Base-by-base conservation (phyloP, 169 alveolate genomes). In the Babesia ovata region DNA sequence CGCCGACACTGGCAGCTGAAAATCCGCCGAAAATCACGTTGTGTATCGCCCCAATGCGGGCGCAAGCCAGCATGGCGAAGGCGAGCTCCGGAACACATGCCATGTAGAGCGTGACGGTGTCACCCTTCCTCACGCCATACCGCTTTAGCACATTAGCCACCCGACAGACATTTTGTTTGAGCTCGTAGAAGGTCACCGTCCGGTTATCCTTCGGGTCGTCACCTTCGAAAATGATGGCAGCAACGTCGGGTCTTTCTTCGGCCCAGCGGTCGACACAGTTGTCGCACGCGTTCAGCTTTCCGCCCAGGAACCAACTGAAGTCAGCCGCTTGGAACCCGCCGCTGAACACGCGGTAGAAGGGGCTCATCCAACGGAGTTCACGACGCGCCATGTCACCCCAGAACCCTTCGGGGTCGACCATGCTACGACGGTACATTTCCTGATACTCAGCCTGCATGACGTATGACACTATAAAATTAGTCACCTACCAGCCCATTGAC, bases 21-120 rank as follows among this genome's bases (percentile, higher is more conserved):
- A 96, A 97, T 8, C 99, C 99, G 24, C 99, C 99, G 86, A 97
- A 98, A 67, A 98, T 98, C 21, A 98, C 99, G 48, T 92, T 92
- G 85, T 96, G 99, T 19, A 96, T 93, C 17, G 99, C 99, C 48
- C 99, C 99, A 39, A 97, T 92, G 54, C 99, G 91, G 16, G 98
- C 97, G 75, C 99, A 96, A 26, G 99, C 99, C 65, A 96, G 85
- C 97, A 96, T 95, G 36, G 97, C 76, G 75, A 88, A 88, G 42
- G 92, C 94, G 17, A 95, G 86, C 75, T 95, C 98, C 33, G 98
- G 99, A 0, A 95, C 93, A 97, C 94, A 95, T 22, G 99, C 99
- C 95, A 98, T 93, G 91, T 98, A 98, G 72, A 97, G 94, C 26
- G 97, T 93, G 4, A 98, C 98, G 70, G 94, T 85, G 84, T 96